A percentile compares a stretch with the other conserved stretches of the same genome.
Evolutionary conservation across 192 early-diverging fungal species (phyloP).

Genomic region (Rhizoclosmatium sp.): DNA sequence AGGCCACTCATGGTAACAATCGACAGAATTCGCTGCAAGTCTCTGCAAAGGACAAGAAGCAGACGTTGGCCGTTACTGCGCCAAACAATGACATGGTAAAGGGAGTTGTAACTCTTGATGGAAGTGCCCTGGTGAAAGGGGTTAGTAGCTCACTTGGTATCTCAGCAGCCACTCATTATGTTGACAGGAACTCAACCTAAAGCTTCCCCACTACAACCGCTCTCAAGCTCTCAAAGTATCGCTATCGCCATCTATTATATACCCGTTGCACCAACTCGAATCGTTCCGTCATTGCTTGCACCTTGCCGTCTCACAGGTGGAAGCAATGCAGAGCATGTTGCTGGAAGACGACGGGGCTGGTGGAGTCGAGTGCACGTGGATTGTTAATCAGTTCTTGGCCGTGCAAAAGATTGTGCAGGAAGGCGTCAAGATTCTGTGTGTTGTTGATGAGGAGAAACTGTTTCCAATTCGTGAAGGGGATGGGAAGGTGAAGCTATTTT

Average conservation of each 20-base stretch:
- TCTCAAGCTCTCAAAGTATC: constrained; percentile 36
- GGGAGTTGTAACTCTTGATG: constrained; percentile 49
- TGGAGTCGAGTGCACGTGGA: constrained; percentile 20
- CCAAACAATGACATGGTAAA: constrained; percentile 45
- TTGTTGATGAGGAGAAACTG: constrained; percentile 14
- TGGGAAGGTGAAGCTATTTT: constrained; percentile 9
- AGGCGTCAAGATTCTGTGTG: background rate
- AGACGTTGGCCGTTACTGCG: constrained; percentile 44
- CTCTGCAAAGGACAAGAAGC: background rate
- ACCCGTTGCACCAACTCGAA: constrained; percentile 16
- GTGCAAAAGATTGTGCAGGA: background rate
- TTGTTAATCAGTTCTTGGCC: background rate
- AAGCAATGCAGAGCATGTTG: background rate
- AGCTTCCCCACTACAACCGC: constrained; percentile 49
- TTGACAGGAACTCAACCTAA: constrained; percentile 46
- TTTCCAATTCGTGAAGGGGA: constrained; percentile 20
- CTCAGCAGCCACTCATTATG: background rate
- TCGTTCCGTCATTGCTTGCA: constrained; percentile 36
- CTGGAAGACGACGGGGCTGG: constrained; percentile 15
- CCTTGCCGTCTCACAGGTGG: constrained; percentile 13
- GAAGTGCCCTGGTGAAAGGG: constrained; percentile 43
- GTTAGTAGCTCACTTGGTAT: constrained; percentile 9
- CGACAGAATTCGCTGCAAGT: background rate
- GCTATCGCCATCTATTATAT: constrained; percentile 26
- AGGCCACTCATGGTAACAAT: background rate